Evolutionary conservation across 2,329 filamentous ascomycete genomes (phyloP).

Genomic region (Sordariomycetes sp.): DNA sequence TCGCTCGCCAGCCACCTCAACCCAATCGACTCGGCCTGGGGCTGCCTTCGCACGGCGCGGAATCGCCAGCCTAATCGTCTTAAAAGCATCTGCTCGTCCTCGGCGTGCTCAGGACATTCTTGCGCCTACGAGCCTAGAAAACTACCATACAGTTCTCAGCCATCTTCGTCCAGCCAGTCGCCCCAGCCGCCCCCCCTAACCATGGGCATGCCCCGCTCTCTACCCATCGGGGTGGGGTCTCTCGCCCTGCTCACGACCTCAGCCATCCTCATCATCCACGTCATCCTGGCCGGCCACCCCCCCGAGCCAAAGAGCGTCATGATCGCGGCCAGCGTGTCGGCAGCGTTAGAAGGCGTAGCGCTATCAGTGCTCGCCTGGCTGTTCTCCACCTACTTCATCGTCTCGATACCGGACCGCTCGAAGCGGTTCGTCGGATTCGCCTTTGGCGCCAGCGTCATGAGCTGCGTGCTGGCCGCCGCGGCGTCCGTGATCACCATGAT

Average conservation of each 20-base stretch:
- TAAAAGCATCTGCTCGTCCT: no score
- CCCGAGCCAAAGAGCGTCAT: slow-evolving; percentile 18
- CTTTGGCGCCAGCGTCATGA: slow-evolving; percentile 25
- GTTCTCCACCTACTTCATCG: slow-evolving; percentile 17
- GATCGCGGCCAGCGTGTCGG: slow-evolving; percentile 25
- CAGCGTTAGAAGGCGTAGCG: slow-evolving; percentile 23
- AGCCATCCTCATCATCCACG: slow-evolving; percentile 26
- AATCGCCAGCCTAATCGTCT: no score
- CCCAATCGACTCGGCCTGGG: neutral
- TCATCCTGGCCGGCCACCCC: slow-evolving; percentile 23
- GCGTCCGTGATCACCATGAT: slow-evolving; percentile 33
- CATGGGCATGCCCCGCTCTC: slow-evolving; percentile 3
- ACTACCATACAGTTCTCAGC: neutral
- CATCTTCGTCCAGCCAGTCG: neutral
- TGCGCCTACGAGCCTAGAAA: neutral
- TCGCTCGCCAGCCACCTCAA: neutral
- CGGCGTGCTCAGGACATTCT: no score
- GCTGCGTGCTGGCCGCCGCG: slow-evolving; percentile 32
- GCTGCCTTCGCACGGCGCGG: neutral
- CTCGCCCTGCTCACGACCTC: slow-evolving; percentile 15
- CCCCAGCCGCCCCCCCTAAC: neutral
- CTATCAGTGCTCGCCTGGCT: slow-evolving; percentile 23
- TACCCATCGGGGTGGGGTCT: neutral
- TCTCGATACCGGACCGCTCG: slow-evolving; percentile 8
- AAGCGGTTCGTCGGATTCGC: slow-evolving; percentile 18